phyloP scores from a whole-genome alignment of 2,329 filamentous ascomycete species.

The Zopfia rhizophila region DNA sequence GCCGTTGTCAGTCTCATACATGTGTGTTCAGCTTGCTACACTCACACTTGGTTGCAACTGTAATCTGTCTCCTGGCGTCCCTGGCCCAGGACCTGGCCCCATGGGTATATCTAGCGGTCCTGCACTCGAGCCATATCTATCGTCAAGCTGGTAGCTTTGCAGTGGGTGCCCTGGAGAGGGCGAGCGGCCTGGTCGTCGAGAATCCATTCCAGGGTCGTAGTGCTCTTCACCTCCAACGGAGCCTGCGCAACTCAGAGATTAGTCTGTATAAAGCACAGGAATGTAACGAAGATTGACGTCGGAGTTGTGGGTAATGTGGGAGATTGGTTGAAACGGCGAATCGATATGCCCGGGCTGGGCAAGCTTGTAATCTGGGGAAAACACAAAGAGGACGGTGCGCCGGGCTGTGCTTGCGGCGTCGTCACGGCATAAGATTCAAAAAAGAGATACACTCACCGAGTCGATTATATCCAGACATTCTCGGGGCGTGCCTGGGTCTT shows the following conservation, averaged over 20 bases:
- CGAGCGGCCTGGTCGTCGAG: constrained; percentile 64
- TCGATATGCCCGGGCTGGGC: constrained; percentile 8
- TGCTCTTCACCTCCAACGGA: constrained; percentile 35
- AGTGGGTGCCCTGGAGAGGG: constrained; percentile 81
- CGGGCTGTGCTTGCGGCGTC: constrained; percentile 13
- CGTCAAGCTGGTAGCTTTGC: constrained; percentile 83
- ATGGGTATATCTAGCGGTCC: constrained; percentile 75
- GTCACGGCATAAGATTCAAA: constrained; percentile 16
- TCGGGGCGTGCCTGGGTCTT: constrained; percentile 6
- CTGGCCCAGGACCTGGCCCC: constrained; percentile 63
- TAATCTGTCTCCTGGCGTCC: constrained; percentile 78
- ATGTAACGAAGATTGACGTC: constrained; percentile 19
- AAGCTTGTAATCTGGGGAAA: constrained; percentile 15
- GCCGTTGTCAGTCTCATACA: constrained; percentile 18
- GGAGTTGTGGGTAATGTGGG: constrained; percentile 4
- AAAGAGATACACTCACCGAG: constrained; percentile 41
- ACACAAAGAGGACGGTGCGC: constrained; percentile 1
- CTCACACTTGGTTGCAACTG: constrained; percentile 86
- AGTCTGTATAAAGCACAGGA: constrained; percentile 21
- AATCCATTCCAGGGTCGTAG: constrained; percentile 58
- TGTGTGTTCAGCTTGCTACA: constrained; percentile 27
- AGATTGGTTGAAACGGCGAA: constrained; percentile 6
- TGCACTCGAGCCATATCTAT: constrained; percentile 70
- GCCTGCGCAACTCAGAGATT: constrained; percentile 31
- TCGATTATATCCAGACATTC: constrained; percentile 50